phyloP scores from a whole-genome alignment of 768 basidiomycete genomes.

The Terana coerulea region DNA sequence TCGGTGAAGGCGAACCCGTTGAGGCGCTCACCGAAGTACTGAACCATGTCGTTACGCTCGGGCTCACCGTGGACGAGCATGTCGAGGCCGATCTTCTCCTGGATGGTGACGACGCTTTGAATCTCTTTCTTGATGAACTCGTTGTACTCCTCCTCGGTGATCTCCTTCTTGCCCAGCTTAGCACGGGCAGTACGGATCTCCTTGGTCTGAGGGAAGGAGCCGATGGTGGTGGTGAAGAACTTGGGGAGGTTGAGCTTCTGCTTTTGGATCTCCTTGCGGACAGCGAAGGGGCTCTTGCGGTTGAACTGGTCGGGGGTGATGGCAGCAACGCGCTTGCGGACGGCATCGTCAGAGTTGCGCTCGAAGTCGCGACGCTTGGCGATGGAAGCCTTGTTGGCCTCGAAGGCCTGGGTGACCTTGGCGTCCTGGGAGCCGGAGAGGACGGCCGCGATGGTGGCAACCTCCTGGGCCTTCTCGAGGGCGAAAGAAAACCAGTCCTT shows the following conservation, averaged over 20 bases:
- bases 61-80: conserved; percentile 98
- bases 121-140: conserved; percentile 99
- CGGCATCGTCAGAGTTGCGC: conserved; percentile 85
- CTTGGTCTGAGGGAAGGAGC: conserved; percentile 99
- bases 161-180: conserved; percentile 88
- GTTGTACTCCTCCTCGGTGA: conserved; percentile 86
- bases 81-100: conserved; percentile 94
- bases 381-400: conserved; percentile 88
- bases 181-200: conserved; percentile 97
- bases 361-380: conserved; percentile 94
- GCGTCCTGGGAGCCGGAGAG: conserved; percentile 84
- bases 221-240: conserved; percentile 98
- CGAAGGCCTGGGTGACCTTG: conserved; percentile 65
- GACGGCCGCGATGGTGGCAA: conserved; percentile 79
- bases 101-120: conserved; percentile 89
- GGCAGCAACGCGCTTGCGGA: conserved; percentile 91
- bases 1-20: conserved; percentile 97
- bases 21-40: conserved; percentile 98
- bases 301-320: conserved; percentile 84
- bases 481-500: conserved; percentile 99
- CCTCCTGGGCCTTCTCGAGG: conserved; percentile 91
- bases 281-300: conserved; percentile 85
- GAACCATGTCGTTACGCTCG: conserved; percentile 99
- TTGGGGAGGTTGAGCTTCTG: conserved; percentile 87
- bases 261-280: conserved; percentile 85